Base-by-base conservation (phyloP, 805 yeast genomes). In the Zygosaccharomyces bailii region DNA sequence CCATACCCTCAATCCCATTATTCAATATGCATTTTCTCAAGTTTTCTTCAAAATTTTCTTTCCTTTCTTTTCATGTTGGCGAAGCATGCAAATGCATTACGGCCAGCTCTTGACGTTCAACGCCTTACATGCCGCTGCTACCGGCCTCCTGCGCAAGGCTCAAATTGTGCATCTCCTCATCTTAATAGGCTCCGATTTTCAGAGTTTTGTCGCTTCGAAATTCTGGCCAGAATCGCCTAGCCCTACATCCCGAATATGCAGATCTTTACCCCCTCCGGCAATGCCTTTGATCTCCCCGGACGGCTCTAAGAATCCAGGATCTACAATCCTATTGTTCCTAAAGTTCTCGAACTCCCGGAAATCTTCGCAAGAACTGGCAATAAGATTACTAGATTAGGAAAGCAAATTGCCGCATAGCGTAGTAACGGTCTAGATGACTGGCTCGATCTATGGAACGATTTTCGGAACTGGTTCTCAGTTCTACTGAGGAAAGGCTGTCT, bases 201-300 rank as follows among this genome's bases (percentile, higher is more conserved):
- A 20, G 24, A 37, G 14, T 37, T 16, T 23, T 13, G 11, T 20
- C 17, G 40, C 27, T 24, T 17, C 32, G 24, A 19, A 30, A 37
- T 37, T 24, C 23, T 37, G 40, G 40, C 40, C 40, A 37, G 40
- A 37, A 37, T 37, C 25, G 13, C 30, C 20, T 11, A 13, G 27
- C 14, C 14, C 10, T 27, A 7, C 14, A 27, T 13, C 31, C 13
- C 31, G 14, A 27, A 5, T 16, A n/a, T 6, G 14, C 8, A 5
- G 4, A 27, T 27, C 14, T 27, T 37, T 37, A 23, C 40, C 40
- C n/a, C 32, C 24, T 37, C 14, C 40, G 30, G 40, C 32, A 25
- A 16, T 4, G 14, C 17, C 24, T 32, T 20, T 19, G 23, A 25
- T 8, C 23, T 9, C 14, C 18, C 16, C 21, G 32, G 13, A 24